Evolutionary conservation across 805 yeast genomes (phyloP), one percentile per base, ranked within the genome.

Genomic region (Lipomyces japonicus): DNA sequence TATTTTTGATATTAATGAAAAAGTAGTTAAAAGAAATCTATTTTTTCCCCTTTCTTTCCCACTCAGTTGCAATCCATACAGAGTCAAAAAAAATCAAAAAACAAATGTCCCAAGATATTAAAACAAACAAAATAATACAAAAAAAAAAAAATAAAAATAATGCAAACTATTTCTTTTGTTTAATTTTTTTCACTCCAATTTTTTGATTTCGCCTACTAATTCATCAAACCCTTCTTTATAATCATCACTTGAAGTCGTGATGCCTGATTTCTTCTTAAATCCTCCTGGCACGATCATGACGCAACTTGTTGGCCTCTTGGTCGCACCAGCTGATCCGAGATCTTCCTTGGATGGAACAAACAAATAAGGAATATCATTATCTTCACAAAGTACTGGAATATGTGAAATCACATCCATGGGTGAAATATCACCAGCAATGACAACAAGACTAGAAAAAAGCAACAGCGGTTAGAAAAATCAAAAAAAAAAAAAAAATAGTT

Each of bases 311-410:
- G 98, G 97, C 77, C 99, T 85, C 77, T 93, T 93, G 50, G 98
- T 93, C 55, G 97, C 95, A 67, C 97, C 97, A 23, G 99, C 98
- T 57, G 95, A 86, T 31, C 99, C 99, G 60, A 93, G 79, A 68
- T 93, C 97, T 75, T 93, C 97, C 73, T 93, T 93, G 44, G 97
- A 89, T 64, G 98, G 98, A 57, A 93, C 80, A 71, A 93, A 93
- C 37, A 91, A 78, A 67, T 75, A 95, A 65, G 97, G 97, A 43
- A 93, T 97, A 42, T 85, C 73, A 58, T 79, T 75, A 68, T 93
- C 99, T 74, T 93, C 98, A 74, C 98, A 93, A 56, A 93, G 78
- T 42, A 95, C 97, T 48, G 99, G 99, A 50, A 93, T 80, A 68
- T 93, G 99, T 39, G 97, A 88, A 61, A 95, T 86, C 40, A 93